These are phyloP conservation scores for Bombardia bombarda DNA, from an alignment of 495 filamentous ascomycete genomes.

Conservation along the genomic window DNA sequence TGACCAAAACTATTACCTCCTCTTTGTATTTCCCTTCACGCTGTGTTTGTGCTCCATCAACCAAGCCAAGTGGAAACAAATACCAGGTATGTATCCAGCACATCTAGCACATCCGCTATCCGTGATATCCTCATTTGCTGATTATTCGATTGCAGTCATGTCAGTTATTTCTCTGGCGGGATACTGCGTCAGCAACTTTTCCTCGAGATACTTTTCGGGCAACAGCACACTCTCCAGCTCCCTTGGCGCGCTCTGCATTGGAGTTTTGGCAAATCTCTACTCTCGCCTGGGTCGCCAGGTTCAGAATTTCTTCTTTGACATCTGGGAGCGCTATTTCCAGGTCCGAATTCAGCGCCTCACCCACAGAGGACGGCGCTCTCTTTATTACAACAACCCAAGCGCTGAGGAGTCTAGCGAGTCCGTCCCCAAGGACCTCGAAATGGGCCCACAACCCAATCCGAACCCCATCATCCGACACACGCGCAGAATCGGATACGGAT, in stretches of 20 bases:
- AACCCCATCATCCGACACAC: constrained; percentile 9
- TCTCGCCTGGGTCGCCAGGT: constrained; percentile 55
- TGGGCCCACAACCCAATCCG: constrained; percentile 3
- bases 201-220: constrained; percentile 57
- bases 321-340: constrained; percentile 21
- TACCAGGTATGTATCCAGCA: constrained; percentile 52
- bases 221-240: constrained; percentile 81
- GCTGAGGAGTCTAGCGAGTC: constrained; percentile 8
- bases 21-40: constrained; percentile 77
- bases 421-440: constrained; percentile 10
- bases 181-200: constrained; percentile 84
- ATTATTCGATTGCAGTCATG: constrained; percentile 43
- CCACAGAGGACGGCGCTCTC: constrained; percentile 1
- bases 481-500: constrained; percentile 50
- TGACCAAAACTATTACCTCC: constrained; percentile 52
- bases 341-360: constrained; percentile 13
- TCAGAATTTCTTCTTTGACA: constrained; percentile 22
- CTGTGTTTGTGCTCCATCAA: constrained; percentile 78
- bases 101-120: constrained; percentile 19
- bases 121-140: not conserved
- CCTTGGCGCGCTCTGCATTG: constrained; percentile 78
- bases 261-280: constrained; percentile 81
- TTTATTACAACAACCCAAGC: constrained; percentile 8
- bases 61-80: constrained; percentile 83
- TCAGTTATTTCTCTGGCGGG: constrained; percentile 72